Percentiles rank a stretch among this genome's conserved stretches.
Evolutionary conservation across 2,329 filamentous ascomycete genomes (phyloP).

Genomic region (Diplodia seriata): DNA sequence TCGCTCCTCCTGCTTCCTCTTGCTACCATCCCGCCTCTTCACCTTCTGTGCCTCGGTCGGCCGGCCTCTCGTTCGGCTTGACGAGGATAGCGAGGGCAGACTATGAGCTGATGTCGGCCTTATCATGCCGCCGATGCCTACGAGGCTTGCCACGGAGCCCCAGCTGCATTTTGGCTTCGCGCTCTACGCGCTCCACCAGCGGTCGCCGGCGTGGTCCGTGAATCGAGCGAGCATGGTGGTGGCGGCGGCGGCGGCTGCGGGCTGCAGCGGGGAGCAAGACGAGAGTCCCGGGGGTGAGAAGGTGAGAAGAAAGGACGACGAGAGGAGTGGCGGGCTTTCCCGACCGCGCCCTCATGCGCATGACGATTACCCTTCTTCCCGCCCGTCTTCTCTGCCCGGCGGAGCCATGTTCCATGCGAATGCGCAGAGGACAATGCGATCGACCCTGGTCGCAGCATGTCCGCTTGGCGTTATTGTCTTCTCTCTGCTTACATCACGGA

Average conservation of each 20-base stretch:
- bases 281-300: background rate
- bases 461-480: background rate
- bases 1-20: background rate
- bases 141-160: slow-evolving; percentile 3
- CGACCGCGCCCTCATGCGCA: slow-evolving; percentile 18
- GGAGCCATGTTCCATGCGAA: slow-evolving; percentile 18
- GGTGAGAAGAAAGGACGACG: background rate
- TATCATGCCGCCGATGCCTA: background rate
- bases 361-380: background rate
- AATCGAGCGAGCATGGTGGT: slow-evolving; percentile 1
- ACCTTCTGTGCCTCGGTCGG: slow-evolving; percentile 8
- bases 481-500: slow-evolving; percentile 19
- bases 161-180: slow-evolving; percentile 6
- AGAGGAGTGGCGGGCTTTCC: background rate
- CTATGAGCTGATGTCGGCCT: slow-evolving; percentile 3
- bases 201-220: background rate
- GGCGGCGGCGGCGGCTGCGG: slow-evolving; percentile 14
- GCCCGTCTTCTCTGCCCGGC: background rate
- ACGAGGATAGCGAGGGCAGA: background rate
- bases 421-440: background rate
- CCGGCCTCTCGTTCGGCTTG: slow-evolving; percentile 21
- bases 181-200: slow-evolving; percentile 12
- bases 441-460: background rate
- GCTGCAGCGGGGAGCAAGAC: slow-evolving; percentile 15
- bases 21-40: too few relatives aligned